Conservation (phyloP, 2,329 filamentous ascomycete species). For the Stromatinia cepivora region DNA sequence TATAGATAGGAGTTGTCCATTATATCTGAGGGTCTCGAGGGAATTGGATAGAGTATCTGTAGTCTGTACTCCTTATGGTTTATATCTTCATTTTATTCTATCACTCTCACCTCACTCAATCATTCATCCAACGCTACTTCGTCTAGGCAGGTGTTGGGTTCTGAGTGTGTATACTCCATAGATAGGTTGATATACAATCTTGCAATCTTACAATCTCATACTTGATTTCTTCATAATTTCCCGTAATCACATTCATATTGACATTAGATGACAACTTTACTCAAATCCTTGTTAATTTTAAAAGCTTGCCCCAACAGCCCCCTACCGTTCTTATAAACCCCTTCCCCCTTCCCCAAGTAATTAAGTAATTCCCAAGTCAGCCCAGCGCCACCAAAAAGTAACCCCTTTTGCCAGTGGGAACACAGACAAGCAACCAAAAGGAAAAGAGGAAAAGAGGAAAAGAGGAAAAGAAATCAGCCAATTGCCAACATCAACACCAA, state of each 20-base stretch:
- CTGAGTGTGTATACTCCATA: too few relatives aligned
- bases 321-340: neutral
- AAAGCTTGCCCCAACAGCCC: neutral
- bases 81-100: neutral
- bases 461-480: neutral
- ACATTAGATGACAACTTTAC: neutral
- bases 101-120: neutral
- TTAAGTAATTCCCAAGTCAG: neutral
- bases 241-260: neutral
- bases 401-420: constrained; percentile 7
- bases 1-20: neutral
- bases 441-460: too few relatives aligned
- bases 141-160: too few relatives aligned
- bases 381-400: neutral
- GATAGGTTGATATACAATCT: neutral
- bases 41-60: neutral
- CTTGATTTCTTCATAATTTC: neutral
- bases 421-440: neutral
- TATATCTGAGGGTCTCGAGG: neutral
- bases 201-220: too few relatives aligned
- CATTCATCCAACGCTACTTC: too few relatives aligned
- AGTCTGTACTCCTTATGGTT: neutral
- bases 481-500: neutral
- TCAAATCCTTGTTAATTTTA: too few relatives aligned
- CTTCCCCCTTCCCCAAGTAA: neutral